Base-by-base conservation (phyloP, 805 yeast genomes). In the Yarrowia osloensis region DNA sequence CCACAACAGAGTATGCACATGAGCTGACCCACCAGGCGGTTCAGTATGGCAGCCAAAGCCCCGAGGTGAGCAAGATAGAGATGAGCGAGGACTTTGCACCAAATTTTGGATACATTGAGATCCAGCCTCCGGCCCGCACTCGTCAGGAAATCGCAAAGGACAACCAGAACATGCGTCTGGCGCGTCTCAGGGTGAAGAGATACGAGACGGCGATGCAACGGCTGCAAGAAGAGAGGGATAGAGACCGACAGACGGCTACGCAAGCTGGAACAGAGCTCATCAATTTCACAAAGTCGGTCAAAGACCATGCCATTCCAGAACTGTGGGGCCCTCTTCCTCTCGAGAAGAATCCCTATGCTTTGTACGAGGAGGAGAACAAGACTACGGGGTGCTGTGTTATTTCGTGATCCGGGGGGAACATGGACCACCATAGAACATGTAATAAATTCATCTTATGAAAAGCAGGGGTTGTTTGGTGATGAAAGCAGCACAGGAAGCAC, bases 251-350 rank as follows among this genome's bases (percentile, higher is more conserved):
- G 40, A 50, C 57, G 1, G 39, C 57, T 11, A 29, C 21, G 15
- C 57, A 50, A 15, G 57, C 57, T 2, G 57, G 57, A 7, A 7
- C 6, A 22, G 57, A 31, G 8, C 57, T 50, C 29, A 50, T 50
- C 57, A 31, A 22, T 26, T 50, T 19, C 21, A 50, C 57, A 22
- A 57, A 37, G 19, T 40, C 63, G 15, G 28, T 29, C 29, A 57
- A 28, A 17, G 63, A 57, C 47, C 63, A 39, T 13, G 37, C 37
- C 9, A 8, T 57, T 40, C 63, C 47, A 12, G 63, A 40, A 2
- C 37, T 57, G 37, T 57, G 63, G 63, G 63, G 63, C 7, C 49
- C 49, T 26, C 49, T 57, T 6, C 63, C 49, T 2, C 13, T n/a
- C 12, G 63, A 57, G 21, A 35, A 39, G 37, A 57, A 57, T 15